Base-by-base conservation (phyloP, 73 alveolate genomes). In the Tetrahymena elliotti region DNA sequence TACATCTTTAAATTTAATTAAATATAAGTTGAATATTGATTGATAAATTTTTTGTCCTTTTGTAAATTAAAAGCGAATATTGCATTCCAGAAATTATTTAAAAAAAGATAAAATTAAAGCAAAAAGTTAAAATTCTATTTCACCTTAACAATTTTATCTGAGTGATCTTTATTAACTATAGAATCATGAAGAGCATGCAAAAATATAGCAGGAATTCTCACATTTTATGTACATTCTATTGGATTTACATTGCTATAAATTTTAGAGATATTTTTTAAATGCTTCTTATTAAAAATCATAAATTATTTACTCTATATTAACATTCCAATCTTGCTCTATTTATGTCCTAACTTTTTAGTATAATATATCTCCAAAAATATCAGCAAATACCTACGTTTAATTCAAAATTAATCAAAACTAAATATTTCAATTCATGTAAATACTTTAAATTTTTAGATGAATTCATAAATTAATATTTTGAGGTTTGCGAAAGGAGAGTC, bases 191-290 rank as follows among this genome's bases (percentile, higher is more conserved):
- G 52, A 2, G 97, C 98, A 84, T 97, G 98, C 40, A 96, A 93
- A 94, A 97, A 97, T 84, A 97, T 82, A 0, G 96, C 98, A n/a
- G 99, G 99, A 20, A 97, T 94, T 27, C 83, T 53, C 83, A 98
- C 96, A 52, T 96, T 93, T 31, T 95, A 92, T 10, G 98, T 97
- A 84, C 92, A 84, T 24, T 94, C 93, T 53, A 94, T 95, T 22
- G 98, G 98, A 53, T 97, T 96, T 52, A 97, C 52, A 24, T 95
- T 96, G 16, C 94, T 84, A 18, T 38, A 83, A 22, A 68, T 68
- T 24, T 2, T 68, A 3, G 3, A 7, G 0, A 11, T 6, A 31
- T 1, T 27, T 68, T 68, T 68, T 6, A 52, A 40, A 40, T 40
- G 15, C 8, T 68, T 24, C 24, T 3, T 22, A 6, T 10, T 6